Conservation (phyloP, 352 stramenopile species). For the Phytophthora megakarya region DNA sequence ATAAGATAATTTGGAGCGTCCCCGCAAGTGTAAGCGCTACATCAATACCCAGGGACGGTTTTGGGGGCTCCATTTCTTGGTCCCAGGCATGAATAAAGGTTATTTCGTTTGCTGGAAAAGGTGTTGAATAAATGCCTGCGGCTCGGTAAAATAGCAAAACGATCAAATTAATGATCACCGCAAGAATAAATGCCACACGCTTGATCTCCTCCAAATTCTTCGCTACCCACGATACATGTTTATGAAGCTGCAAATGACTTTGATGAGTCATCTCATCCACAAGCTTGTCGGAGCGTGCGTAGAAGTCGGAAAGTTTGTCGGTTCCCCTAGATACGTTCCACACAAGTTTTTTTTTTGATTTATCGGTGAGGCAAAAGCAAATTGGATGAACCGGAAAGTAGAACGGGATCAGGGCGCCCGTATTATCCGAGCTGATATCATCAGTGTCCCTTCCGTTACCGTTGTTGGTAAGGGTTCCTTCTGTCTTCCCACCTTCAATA, state of each 20-base stretch:
- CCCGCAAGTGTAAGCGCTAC: constrained; percentile 47
- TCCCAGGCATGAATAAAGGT: constrained; percentile 39
- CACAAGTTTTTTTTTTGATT: constrained; percentile 76
- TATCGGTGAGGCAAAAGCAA: constrained; percentile 73
- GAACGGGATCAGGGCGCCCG: constrained; percentile 48
- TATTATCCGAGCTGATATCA: background rate
- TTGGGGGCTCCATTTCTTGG: constrained; percentile 19
- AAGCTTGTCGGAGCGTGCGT: constrained; percentile 61
- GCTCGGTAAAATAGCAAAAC: constrained; percentile 68
- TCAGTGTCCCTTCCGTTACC: background rate
- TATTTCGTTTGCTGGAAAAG: constrained; percentile 49
- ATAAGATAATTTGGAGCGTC: constrained; percentile 58
- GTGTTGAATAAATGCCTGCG: constrained; percentile 52
- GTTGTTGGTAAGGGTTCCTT: background rate
- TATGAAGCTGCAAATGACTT: constrained; percentile 46
- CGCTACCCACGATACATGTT: constrained; percentile 40
- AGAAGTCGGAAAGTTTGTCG: constrained; percentile 78
- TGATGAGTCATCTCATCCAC: constrained; percentile 81
- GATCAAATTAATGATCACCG: constrained; percentile 60
- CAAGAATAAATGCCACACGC: constrained; percentile 53
- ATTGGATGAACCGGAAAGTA: constrained; percentile 81
- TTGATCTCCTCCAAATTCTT: constrained; percentile 56
- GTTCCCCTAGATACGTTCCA: constrained; percentile 59
- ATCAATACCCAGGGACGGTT: constrained; percentile 42
- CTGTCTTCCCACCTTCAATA: background rate